These are phyloP conservation scores for Phaseolus coccineus DNA, from an alignment of 331 rosid species.

Conservation along the genomic window DNA sequence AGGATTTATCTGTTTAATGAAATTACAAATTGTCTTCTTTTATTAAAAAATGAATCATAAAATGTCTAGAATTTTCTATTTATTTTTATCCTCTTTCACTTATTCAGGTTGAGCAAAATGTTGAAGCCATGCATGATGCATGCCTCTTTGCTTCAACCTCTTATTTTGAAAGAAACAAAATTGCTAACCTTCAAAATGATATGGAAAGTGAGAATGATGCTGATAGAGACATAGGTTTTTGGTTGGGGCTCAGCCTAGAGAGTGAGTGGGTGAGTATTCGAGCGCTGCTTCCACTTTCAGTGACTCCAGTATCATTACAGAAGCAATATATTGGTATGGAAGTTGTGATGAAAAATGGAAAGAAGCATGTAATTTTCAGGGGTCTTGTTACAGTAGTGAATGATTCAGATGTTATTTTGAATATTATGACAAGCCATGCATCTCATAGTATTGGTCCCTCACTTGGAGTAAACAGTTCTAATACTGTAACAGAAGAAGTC, in stretches of 20 bases:
- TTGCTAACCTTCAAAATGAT: conserved; percentile 72
- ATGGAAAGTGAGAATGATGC: conserved; percentile 45
- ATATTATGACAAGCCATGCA: conserved; percentile 60
- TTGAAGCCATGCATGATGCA: conserved; percentile 60
- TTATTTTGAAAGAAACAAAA: conserved; percentile 82
- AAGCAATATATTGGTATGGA: conserved; percentile 86
- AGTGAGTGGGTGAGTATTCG: conserved; percentile 83
- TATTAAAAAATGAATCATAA: background rate
- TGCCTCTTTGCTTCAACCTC: conserved; percentile 72
- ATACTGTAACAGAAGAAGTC: conserved; percentile 60
- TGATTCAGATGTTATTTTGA: conserved; percentile 78
- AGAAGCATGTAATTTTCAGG: conserved; percentile 87
- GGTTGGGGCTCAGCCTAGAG: conserved; percentile 72
- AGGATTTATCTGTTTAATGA: conserved; percentile 19
- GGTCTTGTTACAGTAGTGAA: conserved; percentile 86
- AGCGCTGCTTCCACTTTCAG: conserved; percentile 85
- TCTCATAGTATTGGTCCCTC: conserved; percentile 57
- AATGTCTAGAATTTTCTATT: conserved; percentile 9
- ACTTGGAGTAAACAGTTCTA: conserved; percentile 47
- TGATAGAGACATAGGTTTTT: conserved; percentile 84
- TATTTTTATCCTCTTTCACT: conserved; percentile 38
- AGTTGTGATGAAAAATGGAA: conserved; percentile 89
- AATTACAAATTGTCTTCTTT: too few species aligned
- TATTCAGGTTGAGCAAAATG: conserved; percentile 61
- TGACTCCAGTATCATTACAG: conserved; percentile 73